Conservation (phyloP, 1,284 basidiomycete species). For the Moniliella sp. region DNA sequence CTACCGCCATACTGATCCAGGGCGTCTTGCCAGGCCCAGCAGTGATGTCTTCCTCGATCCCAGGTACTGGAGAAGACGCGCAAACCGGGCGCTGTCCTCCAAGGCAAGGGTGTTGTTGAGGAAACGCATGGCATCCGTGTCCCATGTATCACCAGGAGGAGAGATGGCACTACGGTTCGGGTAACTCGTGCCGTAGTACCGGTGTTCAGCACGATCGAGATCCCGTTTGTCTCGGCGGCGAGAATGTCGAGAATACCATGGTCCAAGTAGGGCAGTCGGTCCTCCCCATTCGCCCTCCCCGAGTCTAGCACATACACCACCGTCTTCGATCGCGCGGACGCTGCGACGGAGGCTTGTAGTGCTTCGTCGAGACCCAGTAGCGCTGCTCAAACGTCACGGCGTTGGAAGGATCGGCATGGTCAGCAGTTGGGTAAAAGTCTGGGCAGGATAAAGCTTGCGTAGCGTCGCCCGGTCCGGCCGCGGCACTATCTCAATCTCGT, state of each 20-base stretch:
- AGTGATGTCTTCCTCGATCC: constrained; percentile 47
- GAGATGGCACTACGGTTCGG: constrained; percentile 55
- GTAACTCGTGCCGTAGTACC: constrained; percentile 47
- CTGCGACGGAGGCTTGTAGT: constrained; percentile 57
- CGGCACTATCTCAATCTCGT: too few relatives aligned
- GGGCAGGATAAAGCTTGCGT: too few relatives aligned
- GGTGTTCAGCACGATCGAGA: constrained; percentile 60
- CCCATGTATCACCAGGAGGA: constrained; percentile 36
- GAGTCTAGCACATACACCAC: constrained; percentile 31
- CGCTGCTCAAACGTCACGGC: constrained; percentile 38
- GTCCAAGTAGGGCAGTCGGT: constrained; percentile 14
- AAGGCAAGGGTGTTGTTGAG: constrained; percentile 69
- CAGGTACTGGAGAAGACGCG: constrained; percentile 43
- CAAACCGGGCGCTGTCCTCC: constrained; percentile 79
- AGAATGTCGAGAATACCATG: constrained; percentile 63
- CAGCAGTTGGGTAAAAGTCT: constrained; percentile 62
- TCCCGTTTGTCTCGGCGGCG: constrained; percentile 55
- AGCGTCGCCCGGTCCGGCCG: too few relatives aligned
- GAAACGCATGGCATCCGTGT: constrained; percentile 44
- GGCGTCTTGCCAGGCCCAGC: constrained; percentile 42
- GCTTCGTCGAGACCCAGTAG: constrained; percentile 70
- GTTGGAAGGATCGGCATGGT: constrained; percentile 41
- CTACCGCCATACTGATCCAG: constrained; percentile 69
- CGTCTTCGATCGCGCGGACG: constrained; percentile 42
- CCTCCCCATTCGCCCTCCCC: constrained; percentile 24